Base-by-base conservation (phyloP, 805 yeast genomes). In the Candida andamanensis region DNA sequence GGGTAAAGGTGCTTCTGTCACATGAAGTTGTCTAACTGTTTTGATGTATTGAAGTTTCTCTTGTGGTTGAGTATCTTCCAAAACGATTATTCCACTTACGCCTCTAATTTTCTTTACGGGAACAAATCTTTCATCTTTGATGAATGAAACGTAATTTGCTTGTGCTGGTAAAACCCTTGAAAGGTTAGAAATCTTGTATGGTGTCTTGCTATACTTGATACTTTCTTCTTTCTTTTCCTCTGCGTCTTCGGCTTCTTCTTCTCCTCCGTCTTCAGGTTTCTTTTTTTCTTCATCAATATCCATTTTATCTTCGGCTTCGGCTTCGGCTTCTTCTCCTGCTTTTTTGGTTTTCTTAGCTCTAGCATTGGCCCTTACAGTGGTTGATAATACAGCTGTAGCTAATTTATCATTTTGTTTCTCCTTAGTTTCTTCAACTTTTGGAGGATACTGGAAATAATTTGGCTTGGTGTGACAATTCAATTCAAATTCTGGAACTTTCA, bases 341-440 rank as follows among this genome's bases (percentile, higher is more conserved):
- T 71, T 72, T 40, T 66, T 65, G 24, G 69, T 66, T 62, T 76
- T 77, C 65, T 76, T 80, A 16, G 95, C 95, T 56, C 97, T 79
- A 20, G 90, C 92, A 57, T 84, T 85, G n/a, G 96, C 96, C 56
- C 80, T 81, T 12, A 80, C 85, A 2, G 98, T 90, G 1, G 97
- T 90, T 2, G 97, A 87, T 35, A 92, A 70, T 11, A 92, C 95
- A 2, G 97, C 98, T 25, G 95, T 85, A 2, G 87, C 84, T 29
- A 87, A 74, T 63, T 85, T 87, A 55, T 86, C 97, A 3, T 89
- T 85, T 33, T 80, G 86, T 52, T 85, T 84, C 44, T 77, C 84
- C 40, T 79, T 78, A 28, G 78, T 74, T 47, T 79, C 89, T 52
- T 85, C 95, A 11, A 73, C 67, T 64, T 82, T 85, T 33, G 95